Evolutionary conservation across 2,329 filamentous ascomycete genomes (phyloP), one percentile per base, ranked within the genome.

Genomic region (Conoideocrella luteorostrata): DNA sequence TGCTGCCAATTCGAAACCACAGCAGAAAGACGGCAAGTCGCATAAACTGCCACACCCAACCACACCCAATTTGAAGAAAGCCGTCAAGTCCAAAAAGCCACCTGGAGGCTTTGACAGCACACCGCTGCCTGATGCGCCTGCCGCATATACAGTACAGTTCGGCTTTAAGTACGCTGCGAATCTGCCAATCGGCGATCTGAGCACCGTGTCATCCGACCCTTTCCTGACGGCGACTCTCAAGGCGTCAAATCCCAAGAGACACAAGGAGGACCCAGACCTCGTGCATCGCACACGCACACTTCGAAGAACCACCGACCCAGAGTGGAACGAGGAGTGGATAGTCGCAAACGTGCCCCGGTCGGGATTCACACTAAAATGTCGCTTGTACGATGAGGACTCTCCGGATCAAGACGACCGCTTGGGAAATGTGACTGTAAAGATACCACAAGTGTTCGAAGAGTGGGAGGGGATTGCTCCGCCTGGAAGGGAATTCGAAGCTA

Each of bases 361-460:
- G 0, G 90, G 90, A 4, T 95, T 95, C 66, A 77, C 74, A 45
- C 74, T 97, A 53, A 95, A 95, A 61, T 88, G 87, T 48, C 78
- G 87, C 42, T 66, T 97, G 15, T 94, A 90, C 64, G 91, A 97
- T 57, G 91, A 97, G 62, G 91, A 97, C 64, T 80, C 82, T 26
- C 79, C 83, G 2, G 87, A 96, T 60, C 80, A 85, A 51, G 86
- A 97, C 58, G 91, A 97, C 64, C 77, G 88, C 21, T 74, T 97
- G 17, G 91, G 91, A 10, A 94, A 93, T 57, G 87, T 88, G 4
- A 88, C 88, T 37, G 69, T 95, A 43, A 65, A 76, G 15, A 78
- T 86, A 0, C 65, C 72, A 10, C 59, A 65, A 2, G 59, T 95
- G 6, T 70, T 69, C 38, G 78, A 84, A 33, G 62, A 73, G 30